Base-by-base conservation (phyloP, 306 rosid genomes). In the Castanospermum australe region DNA sequence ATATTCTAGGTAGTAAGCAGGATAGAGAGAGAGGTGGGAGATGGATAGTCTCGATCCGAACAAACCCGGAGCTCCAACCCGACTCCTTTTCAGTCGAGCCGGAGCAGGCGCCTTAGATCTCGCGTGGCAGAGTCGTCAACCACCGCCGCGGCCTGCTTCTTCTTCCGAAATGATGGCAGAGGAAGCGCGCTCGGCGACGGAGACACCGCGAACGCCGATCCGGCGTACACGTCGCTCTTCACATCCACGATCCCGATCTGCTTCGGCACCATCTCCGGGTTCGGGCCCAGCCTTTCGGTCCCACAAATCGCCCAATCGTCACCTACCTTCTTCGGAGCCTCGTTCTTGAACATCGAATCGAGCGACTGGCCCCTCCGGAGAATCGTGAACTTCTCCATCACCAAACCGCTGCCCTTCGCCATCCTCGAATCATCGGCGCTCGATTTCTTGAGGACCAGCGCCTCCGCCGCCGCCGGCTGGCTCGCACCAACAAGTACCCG, bases 131-230 rank as follows among this genome's bases (percentile, higher is more conserved):
- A 90, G 85, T 88, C 96, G 14, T 87, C 94, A 8, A 88, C 81
- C 71, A 71, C 56, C 62, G 38, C 71, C 14, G 84, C 50, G 6
- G 70, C 68, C 51, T 71, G 82, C 66, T 87, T 89, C 88, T 68
- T 82, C 73, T 47, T 88, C 30, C 78, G 36, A 84, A 95, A 95
- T 59, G 96, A 95, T 8, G 99, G 97, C 3, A 95, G 36, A 12
- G 97, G 97, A 51, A 95, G 94, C 55, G 94, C 84, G 85, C 92
- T 91, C 14, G 97, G 99, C n/a, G 87, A 89, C 66, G 98, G 99
- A 17, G 97, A 93, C 78, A 88, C 21, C 45, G 88, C 80, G 39
- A 87, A 92, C 60, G 96, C 94, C 11, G 98, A 91, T 79, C 99
- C 99, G n/a, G 99, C 99, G 83, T 95, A 95, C 41, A 90, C 50